Evolutionary conservation across 1,284 basidiomycete genomes (phyloP).

Genomic region (Retiboletus flavoniger): DNA sequence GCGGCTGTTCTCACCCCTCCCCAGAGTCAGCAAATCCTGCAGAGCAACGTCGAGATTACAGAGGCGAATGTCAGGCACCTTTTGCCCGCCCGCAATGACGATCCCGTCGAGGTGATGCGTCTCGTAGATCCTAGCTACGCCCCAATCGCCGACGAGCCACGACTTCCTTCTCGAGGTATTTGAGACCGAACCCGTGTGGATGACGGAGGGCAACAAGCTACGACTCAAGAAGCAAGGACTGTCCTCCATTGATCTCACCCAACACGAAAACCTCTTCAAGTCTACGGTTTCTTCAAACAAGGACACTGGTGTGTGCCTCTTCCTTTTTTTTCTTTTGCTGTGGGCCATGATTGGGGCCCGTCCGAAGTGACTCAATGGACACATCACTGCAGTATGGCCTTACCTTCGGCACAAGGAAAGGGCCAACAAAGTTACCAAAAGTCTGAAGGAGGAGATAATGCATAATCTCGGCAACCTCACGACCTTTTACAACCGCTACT

Average conservation of each 20-base stretch:
- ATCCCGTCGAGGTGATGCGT: constrained; percentile 22
- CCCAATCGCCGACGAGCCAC: constrained; percentile 17
- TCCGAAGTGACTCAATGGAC: neutral
- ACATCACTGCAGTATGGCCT: constrained; percentile 19
- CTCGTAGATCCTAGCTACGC: constrained; percentile 17
- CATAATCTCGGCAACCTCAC: constrained; percentile 15
- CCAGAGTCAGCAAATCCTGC: neutral
- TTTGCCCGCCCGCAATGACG: constrained; percentile 10
- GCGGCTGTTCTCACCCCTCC: neutral
- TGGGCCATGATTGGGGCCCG: too few species aligned
- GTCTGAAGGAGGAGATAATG: constrained; percentile 6
- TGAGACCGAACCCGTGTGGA: constrained; percentile 19
- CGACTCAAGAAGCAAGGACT: constrained; percentile 14
- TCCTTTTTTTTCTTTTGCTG: neutral
- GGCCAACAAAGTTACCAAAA: constrained; percentile 7
- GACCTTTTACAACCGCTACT: constrained; percentile 18
- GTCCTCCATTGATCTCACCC: constrained; percentile 22
- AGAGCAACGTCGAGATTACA: neutral
- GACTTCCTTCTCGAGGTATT: constrained; percentile 18
- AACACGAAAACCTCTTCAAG: neutral
- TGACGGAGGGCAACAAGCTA: constrained; percentile 27
- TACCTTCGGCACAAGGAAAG: constrained; percentile 13
- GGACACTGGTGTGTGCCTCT: neutral
- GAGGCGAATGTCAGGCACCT: constrained; percentile 5
- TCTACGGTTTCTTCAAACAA: neutral